Base-by-base conservation (phyloP, 129 eudicot genomes). In the Sambucus nigra region DNA sequence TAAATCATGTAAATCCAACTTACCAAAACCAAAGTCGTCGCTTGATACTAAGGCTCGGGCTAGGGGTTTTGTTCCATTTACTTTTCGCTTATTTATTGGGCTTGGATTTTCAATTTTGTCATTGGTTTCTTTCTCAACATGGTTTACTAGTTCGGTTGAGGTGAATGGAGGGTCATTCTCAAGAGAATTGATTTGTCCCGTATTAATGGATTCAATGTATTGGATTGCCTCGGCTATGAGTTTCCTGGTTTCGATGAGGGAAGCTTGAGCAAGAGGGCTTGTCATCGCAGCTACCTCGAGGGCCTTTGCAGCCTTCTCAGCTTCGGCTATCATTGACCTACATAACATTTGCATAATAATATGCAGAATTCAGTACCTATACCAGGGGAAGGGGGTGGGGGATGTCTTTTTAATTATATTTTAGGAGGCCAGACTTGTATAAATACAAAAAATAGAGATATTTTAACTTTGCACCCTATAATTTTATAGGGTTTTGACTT, bases 251-350 rank as follows among this genome's bases (percentile, higher is more conserved):
- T 91, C 98, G 15, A 81, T n/a, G 24, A 91, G 72, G 3, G 95
- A 91, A 23, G 94, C 84, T 45, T 68, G 74, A 65, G 89, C 99
- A 74, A 76, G 65, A 24, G 94, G 87, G 65, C 81, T 91, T 47
- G 24, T 72, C 13, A 70, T 52, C 44, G 95, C 95, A 67, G 84
- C 78, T 50, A 47, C 72, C 74, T 85, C 94, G 17, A 91, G 84
- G 40, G 84, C 95, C 56, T 76, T 68, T n/a, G 87, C 86, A 21
- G 95, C 99, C 50, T 82, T 86, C 60, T 82, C 76, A 31, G 99
- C 94, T 76, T 91, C 95, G 32, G 83, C 77, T 35, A 91, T 91
- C 86, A 91, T 66, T 51, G 69, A 28, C 69, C 95, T 91, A 73
- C 59, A 26, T 28, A 18, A 41, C 14, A 21, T 22, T 9, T 25